These are phyloP conservation scores for Sporothrix mexicana DNA, from an alignment of 2,329 filamentous ascomycete species.

Conservation along the genomic window DNA sequence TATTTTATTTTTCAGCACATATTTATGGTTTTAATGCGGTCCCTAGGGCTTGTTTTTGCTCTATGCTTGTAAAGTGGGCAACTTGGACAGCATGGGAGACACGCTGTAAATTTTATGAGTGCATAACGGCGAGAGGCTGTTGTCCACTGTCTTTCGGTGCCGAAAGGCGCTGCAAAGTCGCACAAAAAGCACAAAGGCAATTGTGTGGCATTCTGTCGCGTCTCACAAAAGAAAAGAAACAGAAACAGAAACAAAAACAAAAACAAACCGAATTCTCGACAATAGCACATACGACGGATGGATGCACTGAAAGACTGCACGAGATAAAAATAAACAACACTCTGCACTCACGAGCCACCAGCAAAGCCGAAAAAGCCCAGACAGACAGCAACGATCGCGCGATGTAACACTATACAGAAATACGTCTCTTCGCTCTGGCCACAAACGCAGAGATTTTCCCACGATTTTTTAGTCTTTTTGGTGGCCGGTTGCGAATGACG, in stretches of 20 bases:
- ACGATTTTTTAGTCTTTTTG: not conserved
- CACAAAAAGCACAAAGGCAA: not conserved
- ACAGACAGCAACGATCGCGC: slow-evolving; percentile 24
- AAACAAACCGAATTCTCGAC: not conserved
- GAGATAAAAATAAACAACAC: slow-evolving; percentile 16
- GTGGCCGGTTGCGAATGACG: slow-evolving; percentile 5
- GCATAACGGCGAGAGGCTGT: not conserved
- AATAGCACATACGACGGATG: not conserved
- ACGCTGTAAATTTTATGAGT: not conserved
- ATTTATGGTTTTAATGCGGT: slow-evolving; percentile 18
- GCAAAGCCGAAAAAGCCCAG: slow-evolving; percentile 1
- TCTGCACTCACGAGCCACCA: not conserved
- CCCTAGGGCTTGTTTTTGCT: slow-evolving; percentile 3
- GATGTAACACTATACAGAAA: slow-evolving; percentile 30
- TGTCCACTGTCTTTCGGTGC: not conserved
- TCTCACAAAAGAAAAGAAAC: not conserved
- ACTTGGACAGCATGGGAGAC: not conserved
- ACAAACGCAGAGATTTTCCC: slow-evolving; percentile 23
- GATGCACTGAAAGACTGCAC: not conserved
- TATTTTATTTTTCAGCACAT: slow-evolving; percentile 18
- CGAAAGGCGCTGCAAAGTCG: not conserved
- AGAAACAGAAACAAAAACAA: not conserved
- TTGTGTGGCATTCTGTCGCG: slow-evolving; percentile 17
- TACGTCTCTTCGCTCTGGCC: slow-evolving; percentile 7
- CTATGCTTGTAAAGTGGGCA: slow-evolving; percentile 13